Base-by-base conservation (phyloP, 148 eudicot genomes). In the Vaccinium corymbosum region DNA sequence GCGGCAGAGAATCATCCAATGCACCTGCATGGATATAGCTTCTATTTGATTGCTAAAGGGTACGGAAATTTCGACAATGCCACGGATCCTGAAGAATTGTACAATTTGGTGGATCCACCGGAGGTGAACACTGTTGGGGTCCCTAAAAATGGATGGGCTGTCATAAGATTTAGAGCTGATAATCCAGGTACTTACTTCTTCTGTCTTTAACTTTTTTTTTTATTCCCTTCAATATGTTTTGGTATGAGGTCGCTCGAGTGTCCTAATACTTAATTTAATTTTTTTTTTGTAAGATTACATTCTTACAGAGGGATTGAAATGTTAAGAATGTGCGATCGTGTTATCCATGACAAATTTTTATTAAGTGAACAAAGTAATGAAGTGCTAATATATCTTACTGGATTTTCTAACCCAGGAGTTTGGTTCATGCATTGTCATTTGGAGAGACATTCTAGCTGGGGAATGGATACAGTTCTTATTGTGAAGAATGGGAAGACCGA, bases 61-160 rank as follows among this genome's bases (percentile, higher is more conserved):
- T 55, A 13, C 22, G 88, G 86, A 7, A 86, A 49, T 12, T 86
- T 80, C 27, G 35, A 83, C 66, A 62, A 59, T 10, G 50, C 51
- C 3, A 49, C 53, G 15, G 66, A 83, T 48, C 86, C 85, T 6
- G 14, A 71, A 3, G 14, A 71, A 3, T 42, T 66, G 32, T 86
- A 83, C n/a, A 86, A 86, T 62, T 51, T 86, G 79, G 32, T 56
- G 66, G 86, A 86, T 32, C 88, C 88, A 15, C 81, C 86, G 3
- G 62, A 70, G 66, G 32, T 83, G 1, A 86, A 62, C 46, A 86
- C 88, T 1, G 22, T 83, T 10, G 88, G 88, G 6, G 86, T 86
- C n/a, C 88, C 88, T 10, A 80, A 55, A 51, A 86, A 83, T 62
- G 88, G 88, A 52, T 86, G 88, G 88, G 61, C 79, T 51, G 86